These are phyloP conservation scores for Papiliotrema terrestris DNA, from an alignment of 1,284 basidiomycete species.

Conservation along the genomic window DNA sequence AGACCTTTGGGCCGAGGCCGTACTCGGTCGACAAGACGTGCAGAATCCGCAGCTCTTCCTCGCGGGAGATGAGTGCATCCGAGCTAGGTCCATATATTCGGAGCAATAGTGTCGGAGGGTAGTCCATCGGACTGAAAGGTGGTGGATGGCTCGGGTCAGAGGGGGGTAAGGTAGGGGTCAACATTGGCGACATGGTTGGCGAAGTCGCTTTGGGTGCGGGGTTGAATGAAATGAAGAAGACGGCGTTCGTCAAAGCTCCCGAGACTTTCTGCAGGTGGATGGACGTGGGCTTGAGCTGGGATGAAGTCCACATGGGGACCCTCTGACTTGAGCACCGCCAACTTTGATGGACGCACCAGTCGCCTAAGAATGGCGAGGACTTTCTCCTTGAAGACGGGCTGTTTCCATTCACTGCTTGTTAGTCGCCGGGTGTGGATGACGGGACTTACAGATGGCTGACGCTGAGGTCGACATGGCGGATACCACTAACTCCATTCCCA, in stretches of 20 bases:
- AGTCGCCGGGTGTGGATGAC: neutral
- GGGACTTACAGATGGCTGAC: conserved; percentile 68
- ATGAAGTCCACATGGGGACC: conserved; percentile 49
- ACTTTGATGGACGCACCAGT: conserved; percentile 28
- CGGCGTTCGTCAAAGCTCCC: conserved; percentile 86
- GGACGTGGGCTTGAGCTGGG: conserved; percentile 47
- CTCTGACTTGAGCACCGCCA: conserved; percentile 15
- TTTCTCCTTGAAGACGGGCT: conserved; percentile 48
- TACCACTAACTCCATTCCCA: conserved; percentile 56
- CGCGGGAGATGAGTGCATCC: conserved; percentile 75
- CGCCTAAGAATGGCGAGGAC: conserved; percentile 37
- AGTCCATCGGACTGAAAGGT: conserved; percentile 24
- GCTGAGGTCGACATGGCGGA: conserved; percentile 60
- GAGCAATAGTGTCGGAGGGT: conserved; percentile 67
- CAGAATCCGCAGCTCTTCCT: conserved; percentile 76
- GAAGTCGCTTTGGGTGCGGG: conserved; percentile 39
- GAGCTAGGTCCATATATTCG: conserved; percentile 88
- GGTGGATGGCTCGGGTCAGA: conserved; percentile 36
- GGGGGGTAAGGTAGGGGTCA: conserved; percentile 46
- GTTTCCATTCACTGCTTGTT: conserved; percentile 40
- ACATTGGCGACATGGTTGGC: conserved; percentile 44
- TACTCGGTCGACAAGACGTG: conserved; percentile 82
- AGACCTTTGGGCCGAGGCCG: conserved; percentile 82
- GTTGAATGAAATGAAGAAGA: conserved; percentile 76
- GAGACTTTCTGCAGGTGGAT: conserved; percentile 75